These are phyloP conservation scores for Phyllosticta capitalensis DNA, from an alignment of 2,329 filamentous ascomycete species.

Conservation along the genomic window DNA sequence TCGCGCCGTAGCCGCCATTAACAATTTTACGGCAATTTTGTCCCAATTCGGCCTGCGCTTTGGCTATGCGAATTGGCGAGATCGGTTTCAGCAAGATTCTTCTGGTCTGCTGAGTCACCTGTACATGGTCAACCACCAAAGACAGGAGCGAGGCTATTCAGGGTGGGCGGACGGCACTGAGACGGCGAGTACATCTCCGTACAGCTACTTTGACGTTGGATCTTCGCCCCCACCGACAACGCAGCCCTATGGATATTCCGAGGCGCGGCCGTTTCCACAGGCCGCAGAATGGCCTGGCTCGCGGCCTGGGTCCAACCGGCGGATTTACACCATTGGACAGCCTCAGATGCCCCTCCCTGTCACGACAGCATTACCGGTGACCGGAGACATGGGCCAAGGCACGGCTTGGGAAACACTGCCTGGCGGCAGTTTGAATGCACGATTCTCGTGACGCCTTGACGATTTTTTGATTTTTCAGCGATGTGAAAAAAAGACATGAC, in stretches of 20 bases:
- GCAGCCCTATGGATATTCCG: slow-evolving; percentile 1
- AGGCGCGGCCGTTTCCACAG: neutral
- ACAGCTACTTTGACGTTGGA: neutral
- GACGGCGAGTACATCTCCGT: slow-evolving; percentile 3
- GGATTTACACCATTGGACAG: slow-evolving; percentile 5
- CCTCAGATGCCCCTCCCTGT: neutral
- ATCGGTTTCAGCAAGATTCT: slow-evolving; percentile 39
- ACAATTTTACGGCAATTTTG: slow-evolving; percentile 37
- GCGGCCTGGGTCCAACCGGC: neutral
- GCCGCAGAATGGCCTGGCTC: neutral
- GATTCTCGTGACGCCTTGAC: slow-evolving; percentile 10
- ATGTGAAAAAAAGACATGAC: neutral
- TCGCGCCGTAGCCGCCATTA: slow-evolving; percentile 38
- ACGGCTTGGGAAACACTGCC: slow-evolving; percentile 15
- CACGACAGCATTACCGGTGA: neutral
- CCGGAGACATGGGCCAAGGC: slow-evolving; percentile 8
- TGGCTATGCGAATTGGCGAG: slow-evolving; percentile 41
- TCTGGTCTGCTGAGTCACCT: slow-evolving; percentile 32
- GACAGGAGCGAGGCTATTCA: neutral
- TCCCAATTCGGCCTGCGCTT: slow-evolving; percentile 38
- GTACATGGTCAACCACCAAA: slow-evolving; percentile 22
- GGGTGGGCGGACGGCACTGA: neutral
- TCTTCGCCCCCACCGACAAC: neutral
- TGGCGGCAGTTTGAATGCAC: slow-evolving; percentile 13
- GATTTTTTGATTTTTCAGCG: neutral